Base-by-base conservation (phyloP, 176 grass and related monocot genomes). In the Microstegium vimineum region DNA sequence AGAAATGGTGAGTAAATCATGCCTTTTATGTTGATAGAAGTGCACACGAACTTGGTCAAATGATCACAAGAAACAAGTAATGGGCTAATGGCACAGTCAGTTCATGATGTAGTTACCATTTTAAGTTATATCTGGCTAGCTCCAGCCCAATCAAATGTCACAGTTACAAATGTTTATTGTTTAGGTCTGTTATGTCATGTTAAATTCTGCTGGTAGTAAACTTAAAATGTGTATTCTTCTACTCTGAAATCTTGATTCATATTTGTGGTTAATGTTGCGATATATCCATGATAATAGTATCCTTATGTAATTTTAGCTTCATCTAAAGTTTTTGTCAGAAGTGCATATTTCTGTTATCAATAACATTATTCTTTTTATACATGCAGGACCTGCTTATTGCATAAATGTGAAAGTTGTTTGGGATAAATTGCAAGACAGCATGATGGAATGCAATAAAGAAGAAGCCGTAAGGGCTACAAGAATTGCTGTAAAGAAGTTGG, bases 381-480 rank as follows among this genome's bases (percentile, higher is more conserved):
- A 14, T 69, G 73, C 73, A 84, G 82, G 26, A 16, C 10, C 18
- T 34, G 18, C 76, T 41, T 18, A 75, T 43, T 59, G 45, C 62
- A 67, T 67, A 69, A 30, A 41, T 60, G 43, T 71, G 31, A 87
- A 77, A 42, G 38, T 40, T 62, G 31, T 41, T 80, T 28, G 74
- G 51, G 81, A 14, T 22, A 59, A 43, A 47, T 75, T 59, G 25
- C 62, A 41, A 35, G 59, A n/a, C 8, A 62, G 22, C 20, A 8
- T 82, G 74, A 93, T 95, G 93, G 90, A 92, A 74, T 90, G 76
- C 66, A 92, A 92, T 77, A 92, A 81, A 75, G 86, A 90, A 87
- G 88, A 96, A 56, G 86, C 88, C n/a, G 6, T 87, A 49, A 85
- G 66, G 62, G 93, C 90, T 30, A 96, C 27, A 81, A 84, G 82